Conservation (phyloP, 257 asterid species). For the Nyctanthes arbortristis region DNA sequence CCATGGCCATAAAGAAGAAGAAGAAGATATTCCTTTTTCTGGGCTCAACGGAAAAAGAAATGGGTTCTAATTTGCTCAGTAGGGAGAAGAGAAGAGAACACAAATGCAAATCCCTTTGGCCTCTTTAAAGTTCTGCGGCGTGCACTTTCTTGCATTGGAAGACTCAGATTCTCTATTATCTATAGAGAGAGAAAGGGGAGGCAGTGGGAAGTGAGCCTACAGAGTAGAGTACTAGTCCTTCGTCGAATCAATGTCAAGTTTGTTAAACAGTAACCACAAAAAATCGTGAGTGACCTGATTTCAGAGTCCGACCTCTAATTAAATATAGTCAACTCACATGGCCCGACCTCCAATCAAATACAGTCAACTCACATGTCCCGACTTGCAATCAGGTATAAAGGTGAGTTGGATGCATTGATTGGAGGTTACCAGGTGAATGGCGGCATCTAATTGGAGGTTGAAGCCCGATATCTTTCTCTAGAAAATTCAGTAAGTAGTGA, state of each 20-base stretch:
- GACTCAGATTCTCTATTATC: conserved; percentile 66
- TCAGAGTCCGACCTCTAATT: too few relatives aligned
- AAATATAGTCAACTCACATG: too few relatives aligned
- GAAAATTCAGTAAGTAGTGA: too few relatives aligned
- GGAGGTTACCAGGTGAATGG: too few relatives aligned
- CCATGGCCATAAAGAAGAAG: conserved; percentile 14
- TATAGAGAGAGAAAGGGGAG: conserved; percentile 15
- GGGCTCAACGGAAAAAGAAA: conserved; percentile 4
- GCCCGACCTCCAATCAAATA: too few relatives aligned
- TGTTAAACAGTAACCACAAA: conserved; percentile 30
- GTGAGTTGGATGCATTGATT: too few relatives aligned
- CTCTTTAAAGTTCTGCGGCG: conserved; percentile 27
- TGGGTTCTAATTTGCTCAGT: neutral
- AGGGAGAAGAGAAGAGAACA: conserved; percentile 8
- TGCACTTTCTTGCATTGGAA: conserved; percentile 41
- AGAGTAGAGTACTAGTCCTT: neutral
- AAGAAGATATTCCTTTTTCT: neutral
- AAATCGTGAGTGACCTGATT: too few relatives aligned
- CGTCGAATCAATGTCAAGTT: conserved; percentile 46
- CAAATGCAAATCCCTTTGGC: conserved; percentile 8
- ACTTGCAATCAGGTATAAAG: too few relatives aligned
- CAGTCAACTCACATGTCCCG: too few relatives aligned
- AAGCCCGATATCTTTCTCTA: too few relatives aligned
- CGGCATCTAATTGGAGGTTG: too few relatives aligned
- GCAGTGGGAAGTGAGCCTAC: conserved; percentile 6